phyloP scores from a whole-genome alignment of 352 stramenopile genomes.

The Globisporangium heterothallicum region DNA sequence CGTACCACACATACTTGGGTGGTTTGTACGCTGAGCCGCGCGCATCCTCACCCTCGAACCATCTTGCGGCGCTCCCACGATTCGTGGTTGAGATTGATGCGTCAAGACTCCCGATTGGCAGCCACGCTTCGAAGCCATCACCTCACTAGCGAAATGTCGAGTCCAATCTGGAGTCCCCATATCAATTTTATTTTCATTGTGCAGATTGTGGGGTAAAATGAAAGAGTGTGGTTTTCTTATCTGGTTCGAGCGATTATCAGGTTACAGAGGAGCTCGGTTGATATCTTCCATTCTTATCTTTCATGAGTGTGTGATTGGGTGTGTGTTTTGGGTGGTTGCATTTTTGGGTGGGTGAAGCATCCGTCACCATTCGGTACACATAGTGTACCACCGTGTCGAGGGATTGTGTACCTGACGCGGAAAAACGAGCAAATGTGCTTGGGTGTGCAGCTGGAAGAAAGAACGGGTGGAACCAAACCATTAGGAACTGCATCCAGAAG shows the following conservation, averaged over 20 bases:
- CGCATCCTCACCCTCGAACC: conserved; percentile 3
- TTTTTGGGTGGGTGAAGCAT: background rate
- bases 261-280: too few relatives aligned
- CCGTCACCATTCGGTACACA: background rate
- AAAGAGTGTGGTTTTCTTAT: too few relatives aligned
- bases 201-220: too few relatives aligned
- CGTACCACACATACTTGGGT: conserved; percentile 67
- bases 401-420: background rate
- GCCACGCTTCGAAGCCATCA: background rate
- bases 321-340: background rate
- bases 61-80: conserved; percentile 28
- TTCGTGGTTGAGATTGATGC: conserved; percentile 60
- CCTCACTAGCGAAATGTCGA: too few relatives aligned
- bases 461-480: conserved; percentile 15
- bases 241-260: too few relatives aligned
- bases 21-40: conserved; percentile 36
- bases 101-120: conserved; percentile 25
- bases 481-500: background rate
- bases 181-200: too few relatives aligned
- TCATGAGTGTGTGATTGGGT: too few relatives aligned
- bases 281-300: too few relatives aligned
- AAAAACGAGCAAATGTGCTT: background rate
- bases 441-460: conserved; percentile 6
- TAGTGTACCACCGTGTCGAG: background rate
- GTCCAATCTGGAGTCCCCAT: too few relatives aligned